Base-by-base conservation (phyloP, 129 eudicot genomes). In the Rutidosis leptorrhynchoides region DNA sequence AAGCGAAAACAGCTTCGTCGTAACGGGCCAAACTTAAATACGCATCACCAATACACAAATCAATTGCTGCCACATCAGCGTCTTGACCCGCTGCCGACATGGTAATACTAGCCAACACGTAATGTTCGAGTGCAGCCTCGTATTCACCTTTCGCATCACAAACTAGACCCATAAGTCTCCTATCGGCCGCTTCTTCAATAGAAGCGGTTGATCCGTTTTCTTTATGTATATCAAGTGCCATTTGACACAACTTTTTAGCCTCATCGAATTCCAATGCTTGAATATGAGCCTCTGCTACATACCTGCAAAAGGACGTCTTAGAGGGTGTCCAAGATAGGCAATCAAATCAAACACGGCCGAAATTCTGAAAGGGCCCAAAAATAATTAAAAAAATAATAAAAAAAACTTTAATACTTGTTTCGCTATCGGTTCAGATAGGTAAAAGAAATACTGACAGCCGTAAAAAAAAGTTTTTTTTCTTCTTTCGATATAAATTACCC, bases 1-100 rank as follows among this genome's bases (percentile, higher is more conserved):
- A 93, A 15, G 95, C 76, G 20, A 76, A 80, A 21, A 84, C 71
- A 6, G 98, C 96, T 77, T 93, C 98, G 29, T 88, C 98, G 37
- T 85, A 88, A 7, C 95, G 83, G 1, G 81, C 92, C 67, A 93
- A 49, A 0, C 89, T 77, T 17, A 84, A 26, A 74, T 84, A 87
- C 1, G 85, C 81, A 28, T 85, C 92, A 25, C 92, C 92, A 11
- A 85, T 79, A 46, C 76, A 82, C 6, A 85, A 67, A 37, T 82
- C 82, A 45, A 85, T 74, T 16, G 80, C 74, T 3, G 87, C 92
- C 56, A 77, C 79, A 3, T 82, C 92, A 21, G 83, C 23, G 56
- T 85, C 83, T 55, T 79, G 76, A 51, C 84, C 92, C 6, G 78
- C 80, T 46, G 77, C 81, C 0, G 82, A 72, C 87, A 85, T 76